Base-by-base conservation (phyloP, 108 stramenopile species). In the Skeletonema marinoi region DNA sequence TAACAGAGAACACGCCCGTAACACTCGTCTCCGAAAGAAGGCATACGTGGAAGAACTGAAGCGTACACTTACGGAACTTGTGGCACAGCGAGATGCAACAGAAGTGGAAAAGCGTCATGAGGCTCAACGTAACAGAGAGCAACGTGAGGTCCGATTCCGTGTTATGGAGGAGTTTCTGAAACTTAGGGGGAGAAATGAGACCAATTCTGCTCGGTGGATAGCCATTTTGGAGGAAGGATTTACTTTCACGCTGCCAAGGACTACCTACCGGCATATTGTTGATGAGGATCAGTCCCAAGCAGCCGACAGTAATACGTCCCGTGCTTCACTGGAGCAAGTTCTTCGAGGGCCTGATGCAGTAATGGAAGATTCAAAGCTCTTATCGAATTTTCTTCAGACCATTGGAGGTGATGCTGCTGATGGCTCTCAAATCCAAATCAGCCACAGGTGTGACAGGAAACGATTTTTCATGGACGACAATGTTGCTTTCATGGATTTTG, bases 21-120 rank as follows among this genome's bases (percentile, higher is more conserved):
- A 97, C 78, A 97, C 97, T 16, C 82, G 97, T 33, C 81, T 94
- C 30, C 87, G 97, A 32, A 97, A 97, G 80, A 97, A 97, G 81
- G 97, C 97, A n/a, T 97, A 95, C 66, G 96, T 97, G 11, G 92
- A 93, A 63, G 94, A 97, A 63, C 83, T 97, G 67, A 97, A 97
- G 82, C 82, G 88, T 16, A 96, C 95, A 11, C 83, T 96, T 14
- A 90, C 90, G 19, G 92, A 93, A 59, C 71, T 95, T 31, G 95
- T 96, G 17, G 74, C 90, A 1, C 90, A 95, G 58, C 78, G 93
- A 3, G 93, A 95, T 71, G 80, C 89, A 30, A 74, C 89, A 2
- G 91, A 92, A 9, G 71, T 91, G 17, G 88, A 95, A 56, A 87
- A 87, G 64, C 88, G 88, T 10, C 80, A 77, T 67, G 61, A 80